Conservation (phyloP, 352 stramenopile species). For the Blastocystis sp. region DNA sequence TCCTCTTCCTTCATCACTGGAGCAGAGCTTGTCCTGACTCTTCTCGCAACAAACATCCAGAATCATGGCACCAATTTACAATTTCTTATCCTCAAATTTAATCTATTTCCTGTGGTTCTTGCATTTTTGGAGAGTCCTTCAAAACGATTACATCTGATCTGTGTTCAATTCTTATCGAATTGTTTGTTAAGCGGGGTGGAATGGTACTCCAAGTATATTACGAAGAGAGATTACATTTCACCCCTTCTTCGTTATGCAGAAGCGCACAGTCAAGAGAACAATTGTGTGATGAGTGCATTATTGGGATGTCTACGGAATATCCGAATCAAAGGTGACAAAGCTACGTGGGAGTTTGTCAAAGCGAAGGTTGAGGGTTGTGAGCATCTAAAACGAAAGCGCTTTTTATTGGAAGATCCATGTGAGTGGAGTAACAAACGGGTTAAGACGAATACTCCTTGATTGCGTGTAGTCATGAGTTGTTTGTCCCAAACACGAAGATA, state of each 20-base stretch:
- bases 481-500: too few relatives aligned
- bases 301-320: not conserved
- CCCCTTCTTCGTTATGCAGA: slow-evolving; percentile 8
- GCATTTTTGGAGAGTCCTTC: not conserved
- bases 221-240: not conserved
- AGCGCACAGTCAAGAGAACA: not conserved
- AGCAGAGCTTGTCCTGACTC: not conserved
- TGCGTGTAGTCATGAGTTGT: too few relatives aligned
- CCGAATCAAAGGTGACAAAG: not conserved
- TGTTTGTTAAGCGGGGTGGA: not conserved
- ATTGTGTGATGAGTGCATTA: not conserved
- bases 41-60: not conserved
- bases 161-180: slow-evolving; percentile 19
- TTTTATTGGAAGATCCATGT: not conserved
- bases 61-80: slow-evolving; percentile 22
- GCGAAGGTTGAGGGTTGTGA: not conserved
- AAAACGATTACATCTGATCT: not conserved
- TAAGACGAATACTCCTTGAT: too few relatives aligned
- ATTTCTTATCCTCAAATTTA: slow-evolving; percentile 36
- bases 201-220: slow-evolving; percentile 1
- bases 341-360: not conserved
- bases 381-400: not conserved
- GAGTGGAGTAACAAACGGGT: too few relatives aligned
- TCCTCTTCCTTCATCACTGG: not conserved
- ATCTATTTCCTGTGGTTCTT: slow-evolving; percentile 30